These are phyloP conservation scores for Gossypium lobatum DNA, from an alignment of 441 rosid genomes.

Conservation along the genomic window DNA sequence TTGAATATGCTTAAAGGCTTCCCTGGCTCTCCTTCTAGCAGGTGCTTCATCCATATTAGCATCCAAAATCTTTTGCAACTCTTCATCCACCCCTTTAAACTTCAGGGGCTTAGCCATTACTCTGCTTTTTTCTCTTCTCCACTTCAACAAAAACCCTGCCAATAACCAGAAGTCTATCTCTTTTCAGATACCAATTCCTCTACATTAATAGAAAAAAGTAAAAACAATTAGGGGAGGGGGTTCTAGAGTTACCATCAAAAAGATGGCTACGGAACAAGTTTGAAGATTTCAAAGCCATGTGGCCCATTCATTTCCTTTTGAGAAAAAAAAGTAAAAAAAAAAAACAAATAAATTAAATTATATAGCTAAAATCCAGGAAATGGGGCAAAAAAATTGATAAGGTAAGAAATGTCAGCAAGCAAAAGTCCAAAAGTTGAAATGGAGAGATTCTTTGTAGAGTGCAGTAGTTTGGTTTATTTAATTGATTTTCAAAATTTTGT, in stretches of 20 bases:
- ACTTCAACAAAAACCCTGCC: slow-evolving; percentile 21
- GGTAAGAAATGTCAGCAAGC: background rate
- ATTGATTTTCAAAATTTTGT: no score
- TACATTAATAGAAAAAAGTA: background rate
- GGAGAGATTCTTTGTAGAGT: background rate
- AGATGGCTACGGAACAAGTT: slow-evolving; percentile 17
- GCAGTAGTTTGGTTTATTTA: no score
- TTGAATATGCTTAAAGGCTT: slow-evolving; percentile 73
- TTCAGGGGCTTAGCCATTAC: slow-evolving; percentile 36
- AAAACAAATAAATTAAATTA: background rate
- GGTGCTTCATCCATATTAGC: slow-evolving; percentile 68
- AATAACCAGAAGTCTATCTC: background rate
- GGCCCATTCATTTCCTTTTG: background rate
- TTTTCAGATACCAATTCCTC: background rate
- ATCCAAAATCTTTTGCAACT: slow-evolving; percentile 47
- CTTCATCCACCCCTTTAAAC: slow-evolving; percentile 44
- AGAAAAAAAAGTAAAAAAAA: background rate
- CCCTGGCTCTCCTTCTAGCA: slow-evolving; percentile 66
- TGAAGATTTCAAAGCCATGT: slow-evolving; percentile 26
- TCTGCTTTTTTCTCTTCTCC: slow-evolving; percentile 21
- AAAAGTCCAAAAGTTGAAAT: background rate
- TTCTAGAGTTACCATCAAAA: slow-evolving; percentile 25
- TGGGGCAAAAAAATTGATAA: background rate
- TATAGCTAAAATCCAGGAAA: background rate
- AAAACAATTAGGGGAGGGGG: background rate